phyloP scores from a whole-genome alignment of 139 green algal genomes.

The Chlorella vulgaris region DNA sequence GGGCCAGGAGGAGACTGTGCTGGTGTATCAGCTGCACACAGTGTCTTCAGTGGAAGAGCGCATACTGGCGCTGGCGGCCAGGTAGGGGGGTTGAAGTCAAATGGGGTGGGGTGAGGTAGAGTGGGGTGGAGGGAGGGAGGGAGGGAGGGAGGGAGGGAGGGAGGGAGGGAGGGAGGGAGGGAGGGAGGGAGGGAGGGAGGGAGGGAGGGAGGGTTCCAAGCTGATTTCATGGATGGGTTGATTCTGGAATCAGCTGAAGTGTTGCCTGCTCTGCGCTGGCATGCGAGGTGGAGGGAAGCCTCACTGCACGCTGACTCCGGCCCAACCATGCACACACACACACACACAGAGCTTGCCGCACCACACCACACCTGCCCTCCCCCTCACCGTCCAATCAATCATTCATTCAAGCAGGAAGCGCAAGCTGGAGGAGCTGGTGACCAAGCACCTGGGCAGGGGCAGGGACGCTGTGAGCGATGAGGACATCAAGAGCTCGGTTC shows the following conservation, averaged over 20 bases:
- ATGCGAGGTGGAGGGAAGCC: too few relatives aligned
- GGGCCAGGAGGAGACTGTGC: slow-evolving; percentile 78
- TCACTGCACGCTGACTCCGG: too few relatives aligned
- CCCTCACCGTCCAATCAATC: neutral
- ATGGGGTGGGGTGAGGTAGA: neutral
- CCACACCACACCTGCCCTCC: neutral
- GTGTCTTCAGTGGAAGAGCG: slow-evolving; percentile 62
- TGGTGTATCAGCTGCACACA: slow-evolving; percentile 73
- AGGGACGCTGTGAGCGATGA: slow-evolving; percentile 25
- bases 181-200: too few relatives aligned
- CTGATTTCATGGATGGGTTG: too few relatives aligned
- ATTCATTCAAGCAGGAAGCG: slow-evolving; percentile 27
- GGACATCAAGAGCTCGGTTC: slow-evolving; percentile 21
- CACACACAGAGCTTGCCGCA: neutral
- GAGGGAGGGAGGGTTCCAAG: too few relatives aligned
- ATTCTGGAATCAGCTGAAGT: too few relatives aligned
- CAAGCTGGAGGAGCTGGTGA: slow-evolving; percentile 34
- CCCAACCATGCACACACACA: too few relatives aligned
- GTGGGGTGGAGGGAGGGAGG: too few relatives aligned
- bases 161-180: too few relatives aligned
- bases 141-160: neutral
- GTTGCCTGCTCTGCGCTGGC: too few relatives aligned
- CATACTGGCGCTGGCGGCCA: slow-evolving; percentile 32
- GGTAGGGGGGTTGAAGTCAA: neutral
- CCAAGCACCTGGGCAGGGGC: slow-evolving; percentile 8